Conservation (phyloP, 2,329 filamentous ascomycete genomes). For the Thelonectria rubi region DNA sequence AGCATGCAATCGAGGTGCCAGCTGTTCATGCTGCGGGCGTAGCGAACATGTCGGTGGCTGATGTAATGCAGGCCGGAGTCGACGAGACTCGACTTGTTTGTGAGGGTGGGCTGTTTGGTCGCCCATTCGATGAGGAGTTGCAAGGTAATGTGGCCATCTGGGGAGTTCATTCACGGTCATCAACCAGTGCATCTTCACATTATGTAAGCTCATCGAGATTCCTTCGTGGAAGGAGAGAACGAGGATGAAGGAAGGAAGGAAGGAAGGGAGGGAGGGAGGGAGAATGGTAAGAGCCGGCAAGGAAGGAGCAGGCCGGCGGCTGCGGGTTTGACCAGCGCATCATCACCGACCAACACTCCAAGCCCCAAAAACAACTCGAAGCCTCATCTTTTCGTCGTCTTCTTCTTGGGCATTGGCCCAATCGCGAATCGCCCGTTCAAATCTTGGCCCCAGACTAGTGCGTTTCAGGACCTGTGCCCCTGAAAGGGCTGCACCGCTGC, state of each 20-base stretch:
- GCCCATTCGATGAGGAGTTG: too few relatives aligned
- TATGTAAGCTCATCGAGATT: neutral
- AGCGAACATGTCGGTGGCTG: neutral
- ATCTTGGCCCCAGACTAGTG: constrained; percentile 1
- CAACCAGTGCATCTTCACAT: neutral
- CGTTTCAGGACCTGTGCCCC: constrained; percentile 21
- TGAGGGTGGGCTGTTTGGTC: neutral
- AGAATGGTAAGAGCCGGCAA: neutral
- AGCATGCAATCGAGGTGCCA: neutral
- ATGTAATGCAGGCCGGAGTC: neutral
- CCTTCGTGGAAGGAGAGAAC: neutral
- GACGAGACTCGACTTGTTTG: neutral
- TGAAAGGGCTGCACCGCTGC: constrained; percentile 9
- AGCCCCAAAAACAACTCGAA: neutral
- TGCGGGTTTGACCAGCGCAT: neutral
- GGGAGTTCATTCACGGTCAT: too few relatives aligned
- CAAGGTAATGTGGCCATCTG: too few relatives aligned
- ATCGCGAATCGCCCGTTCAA: constrained; percentile 4
- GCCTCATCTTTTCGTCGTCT: neutral
- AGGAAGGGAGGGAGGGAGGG: too few relatives aligned
- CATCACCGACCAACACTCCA: neutral
- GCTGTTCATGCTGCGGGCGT: neutral
- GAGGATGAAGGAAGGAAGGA: neutral
- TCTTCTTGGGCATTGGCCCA: constrained; percentile 5
- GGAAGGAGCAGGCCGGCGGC: neutral